Evolutionary conservation across 345 rosid genomes (phyloP), one percentile per base, ranked within the genome.

Genomic region (Anastatica hierochuntica): DNA sequence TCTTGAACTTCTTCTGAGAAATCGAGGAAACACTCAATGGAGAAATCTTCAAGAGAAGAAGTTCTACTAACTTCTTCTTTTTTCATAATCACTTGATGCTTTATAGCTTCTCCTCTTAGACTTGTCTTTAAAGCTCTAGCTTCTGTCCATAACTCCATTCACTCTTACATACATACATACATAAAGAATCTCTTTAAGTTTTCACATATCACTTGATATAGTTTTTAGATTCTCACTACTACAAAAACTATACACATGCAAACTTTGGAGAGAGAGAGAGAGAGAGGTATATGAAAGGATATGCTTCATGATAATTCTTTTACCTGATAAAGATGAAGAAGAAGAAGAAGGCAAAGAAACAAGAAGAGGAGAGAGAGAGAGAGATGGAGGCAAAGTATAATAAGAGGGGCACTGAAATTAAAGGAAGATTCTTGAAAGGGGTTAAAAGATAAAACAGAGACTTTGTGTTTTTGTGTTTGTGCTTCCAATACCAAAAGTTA

Each of bases 11-110:
- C 55, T 34, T 71, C 75, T 38, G 90, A 79, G 68, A 85, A 78
- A 52, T 85, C 81, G 1, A 85, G 64, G 68, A 85, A 80, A 52
- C 81, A 74, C 20, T 85, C 95, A 36, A 85, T 80, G 2, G 88
- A 75, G 64, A 82, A 82, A 58, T 82, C 88, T 20, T 82, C 95
- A 3, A 41, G 21, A 10, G 68, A 58, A 43, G 60, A 65, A 9
- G 58, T 71, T 8, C 55, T 45, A 44, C 33, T 21, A 1, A 74
- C 24, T 56, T 85, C 84, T 4, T 79, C 84, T n/a, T n/a, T n/a
- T 0, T 53, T 33, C 19, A 41, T 29, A 30, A 37, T 66, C 16
- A 72, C 78, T 3, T 68, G 81, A 24, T 60, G 21, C 34, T 59
- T 71, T 7, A 27, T 52, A 30, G 73, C 42, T 54, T 84, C 94